These are phyloP conservation scores for Crithidia acanthocephali DNA, from an alignment of 208 protist genomes.

Conservation along the genomic window DNA sequence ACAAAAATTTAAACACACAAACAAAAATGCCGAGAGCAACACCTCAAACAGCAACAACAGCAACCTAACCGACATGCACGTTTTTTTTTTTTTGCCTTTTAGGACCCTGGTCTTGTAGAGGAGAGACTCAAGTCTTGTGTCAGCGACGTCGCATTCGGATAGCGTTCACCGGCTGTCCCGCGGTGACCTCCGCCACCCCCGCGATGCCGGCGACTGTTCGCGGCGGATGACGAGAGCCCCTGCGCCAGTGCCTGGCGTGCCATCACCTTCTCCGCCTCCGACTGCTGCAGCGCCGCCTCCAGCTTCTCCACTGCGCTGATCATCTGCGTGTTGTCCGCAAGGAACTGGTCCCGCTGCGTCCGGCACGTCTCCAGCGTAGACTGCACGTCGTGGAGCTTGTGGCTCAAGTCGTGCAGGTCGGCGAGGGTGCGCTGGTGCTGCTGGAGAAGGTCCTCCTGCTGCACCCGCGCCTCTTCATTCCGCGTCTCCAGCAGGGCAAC, in stretches of 20 bases:
- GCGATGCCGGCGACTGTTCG: neutral
- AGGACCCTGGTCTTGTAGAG: slow-evolving; percentile 6
- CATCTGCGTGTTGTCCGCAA: slow-evolving; percentile 60
- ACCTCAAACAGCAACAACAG: no score
- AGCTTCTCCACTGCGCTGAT: slow-evolving; percentile 62
- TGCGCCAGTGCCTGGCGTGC: slow-evolving; percentile 64
- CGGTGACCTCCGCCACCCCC: slow-evolving; percentile 8
- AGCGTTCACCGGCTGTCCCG: slow-evolving; percentile 10
- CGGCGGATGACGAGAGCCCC: slow-evolving; percentile 39
- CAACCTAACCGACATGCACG: no score
- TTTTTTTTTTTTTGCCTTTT: neutral
- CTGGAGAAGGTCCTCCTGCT: slow-evolving; percentile 9
- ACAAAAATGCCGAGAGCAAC: neutral
- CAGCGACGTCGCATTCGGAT: slow-evolving; percentile 19
- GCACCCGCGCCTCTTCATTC: neutral
- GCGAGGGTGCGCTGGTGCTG: slow-evolving; percentile 22
- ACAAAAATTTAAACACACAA: neutral
- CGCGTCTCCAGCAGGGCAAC: slow-evolving; percentile 7
- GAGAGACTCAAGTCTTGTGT: slow-evolving; percentile 35
- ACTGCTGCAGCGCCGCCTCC: slow-evolving; percentile 55
- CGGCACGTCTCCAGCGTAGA: slow-evolving; percentile 16
- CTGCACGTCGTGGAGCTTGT: slow-evolving; percentile 22
- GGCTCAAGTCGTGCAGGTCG: slow-evolving; percentile 24
- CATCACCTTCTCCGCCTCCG: slow-evolving; percentile 63
- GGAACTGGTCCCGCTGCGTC: slow-evolving; percentile 49